phyloP scores from a whole-genome alignment of 2,329 filamentous ascomycete species.

The Fusarium acutatum region DNA sequence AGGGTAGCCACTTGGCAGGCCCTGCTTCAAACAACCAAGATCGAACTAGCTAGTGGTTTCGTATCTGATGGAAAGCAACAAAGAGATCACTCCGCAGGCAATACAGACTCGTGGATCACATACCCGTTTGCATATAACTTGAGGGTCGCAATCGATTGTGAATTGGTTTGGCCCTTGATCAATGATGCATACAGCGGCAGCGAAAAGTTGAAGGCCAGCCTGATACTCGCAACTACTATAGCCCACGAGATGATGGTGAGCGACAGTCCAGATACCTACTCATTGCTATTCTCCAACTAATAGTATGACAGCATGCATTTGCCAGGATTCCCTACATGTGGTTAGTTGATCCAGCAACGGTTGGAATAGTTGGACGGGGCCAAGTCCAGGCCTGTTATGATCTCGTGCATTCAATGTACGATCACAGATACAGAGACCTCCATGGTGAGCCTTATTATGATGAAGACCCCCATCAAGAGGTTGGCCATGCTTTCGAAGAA shows the following conservation, averaged over 20 bases:
- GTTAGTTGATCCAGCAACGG: conserved; percentile 17
- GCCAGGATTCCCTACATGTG: conserved; percentile 13
- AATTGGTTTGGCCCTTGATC: conserved; percentile 40
- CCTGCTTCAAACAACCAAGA: neutral
- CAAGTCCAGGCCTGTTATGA: conserved; percentile 14
- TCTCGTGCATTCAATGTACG: conserved; percentile 10
- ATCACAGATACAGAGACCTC: neutral
- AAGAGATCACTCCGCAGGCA: neutral
- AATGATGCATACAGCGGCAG: conserved; percentile 30
- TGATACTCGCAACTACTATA: conserved; percentile 33
- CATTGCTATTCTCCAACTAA: neutral
- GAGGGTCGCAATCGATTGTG: conserved; percentile 17
- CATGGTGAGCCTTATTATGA: conserved; percentile 37
- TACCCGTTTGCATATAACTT: neutral
- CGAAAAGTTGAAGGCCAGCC: conserved; percentile 39
- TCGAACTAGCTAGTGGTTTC: conserved; percentile 26
- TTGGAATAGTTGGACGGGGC: conserved; percentile 14
- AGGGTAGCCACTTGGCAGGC: neutral
- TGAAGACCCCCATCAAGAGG: conserved; percentile 32
- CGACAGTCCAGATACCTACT: neutral
- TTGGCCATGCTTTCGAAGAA: conserved; percentile 39
- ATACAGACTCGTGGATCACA: neutral
- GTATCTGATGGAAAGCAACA: neutral
- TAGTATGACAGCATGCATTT: conserved; percentile 31
- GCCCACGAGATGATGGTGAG: conserved; percentile 44